These are phyloP conservation scores for Flaveria linearis DNA, from an alignment of 129 eudicot genomes.

Conservation along the genomic window DNA sequence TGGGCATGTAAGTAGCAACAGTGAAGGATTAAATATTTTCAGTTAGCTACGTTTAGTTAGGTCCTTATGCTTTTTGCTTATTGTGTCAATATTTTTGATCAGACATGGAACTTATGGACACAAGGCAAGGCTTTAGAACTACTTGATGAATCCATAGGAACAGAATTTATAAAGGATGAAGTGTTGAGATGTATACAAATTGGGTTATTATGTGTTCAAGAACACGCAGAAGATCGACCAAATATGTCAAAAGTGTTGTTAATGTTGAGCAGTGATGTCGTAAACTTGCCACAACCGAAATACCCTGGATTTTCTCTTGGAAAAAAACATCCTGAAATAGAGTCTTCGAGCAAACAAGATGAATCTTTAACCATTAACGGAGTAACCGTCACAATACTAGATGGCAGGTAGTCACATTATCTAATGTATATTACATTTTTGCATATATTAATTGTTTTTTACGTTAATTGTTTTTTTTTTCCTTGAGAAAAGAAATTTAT, in stretches of 20 bases:
- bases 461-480: neutral
- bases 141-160: constrained; percentile 53
- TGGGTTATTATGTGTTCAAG: constrained; percentile 85
- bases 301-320: constrained; percentile 76
- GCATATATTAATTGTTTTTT: neutral
- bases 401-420: constrained; percentile 55
- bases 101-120: constrained; percentile 82
- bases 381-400: constrained; percentile 62
- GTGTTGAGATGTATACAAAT: constrained; percentile 82
- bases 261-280: constrained; percentile 68
- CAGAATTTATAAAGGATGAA: constrained; percentile 46
- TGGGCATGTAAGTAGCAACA: constrained; percentile 62
- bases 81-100: neutral
- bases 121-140: constrained; percentile 66
- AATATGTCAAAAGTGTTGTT: constrained; percentile 63
- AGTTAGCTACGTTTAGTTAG: neutral
- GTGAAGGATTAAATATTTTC: neutral
- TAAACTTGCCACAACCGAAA: constrained; percentile 58
- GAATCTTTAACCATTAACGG: constrained; percentile 62
- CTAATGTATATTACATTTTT: constrained; percentile 13
- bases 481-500: constrained; percentile 2
- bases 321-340: constrained; percentile 49
- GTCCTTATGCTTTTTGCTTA: neutral
- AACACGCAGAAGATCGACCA: constrained; percentile 84
- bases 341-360: constrained; percentile 64